Conservation (phyloP, 1,284 basidiomycete genomes). For the Microbotryum scabiosae region DNA sequence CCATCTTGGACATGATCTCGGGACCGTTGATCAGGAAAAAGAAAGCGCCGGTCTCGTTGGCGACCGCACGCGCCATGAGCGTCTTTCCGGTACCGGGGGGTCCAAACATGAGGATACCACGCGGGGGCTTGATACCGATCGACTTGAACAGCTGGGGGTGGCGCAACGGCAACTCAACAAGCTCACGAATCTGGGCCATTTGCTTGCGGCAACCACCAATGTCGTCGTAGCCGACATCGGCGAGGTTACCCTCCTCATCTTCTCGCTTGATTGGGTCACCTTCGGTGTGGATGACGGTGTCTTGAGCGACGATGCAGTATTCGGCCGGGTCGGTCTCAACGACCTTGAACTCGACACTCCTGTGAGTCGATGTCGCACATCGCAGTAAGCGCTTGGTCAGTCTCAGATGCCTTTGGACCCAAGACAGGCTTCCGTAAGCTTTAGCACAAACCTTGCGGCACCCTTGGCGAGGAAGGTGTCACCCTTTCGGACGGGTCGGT, state of each 20-base stretch:
- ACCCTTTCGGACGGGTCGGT: conserved; percentile 87
- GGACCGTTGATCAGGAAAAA: conserved; percentile 99
- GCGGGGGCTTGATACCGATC: conserved; percentile 99
- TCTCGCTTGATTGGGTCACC: conserved; percentile 98
- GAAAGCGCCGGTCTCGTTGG: conserved; percentile 98
- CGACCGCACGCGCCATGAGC: conserved; percentile 96
- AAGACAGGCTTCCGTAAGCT: background rate
- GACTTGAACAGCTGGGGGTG: conserved; percentile 99
- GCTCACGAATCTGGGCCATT: conserved; percentile 98
- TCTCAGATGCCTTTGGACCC: background rate
- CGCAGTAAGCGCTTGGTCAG: background rate
- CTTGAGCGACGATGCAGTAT: conserved; percentile 94
- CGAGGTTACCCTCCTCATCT: conserved; percentile 94
- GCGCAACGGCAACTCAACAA: conserved; percentile 92
- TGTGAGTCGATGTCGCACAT: background rate
- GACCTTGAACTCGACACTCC: conserved; percentile 91
- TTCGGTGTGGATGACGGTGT: conserved; percentile 94
- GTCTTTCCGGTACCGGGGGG: conserved; percentile 97
- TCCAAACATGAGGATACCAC: conserved; percentile 93
- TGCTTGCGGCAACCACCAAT: conserved; percentile 99
- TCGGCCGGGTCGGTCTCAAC: conserved; percentile 73
- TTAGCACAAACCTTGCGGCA: conserved; percentile 62
- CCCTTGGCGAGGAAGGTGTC: conserved; percentile 99
- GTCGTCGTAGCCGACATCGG: conserved; percentile 97
- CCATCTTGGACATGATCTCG: conserved; percentile 86